Base-by-base conservation (phyloP, 2,329 filamentous ascomycete genomes). In the Tolypocladium guangdongense region DNA sequence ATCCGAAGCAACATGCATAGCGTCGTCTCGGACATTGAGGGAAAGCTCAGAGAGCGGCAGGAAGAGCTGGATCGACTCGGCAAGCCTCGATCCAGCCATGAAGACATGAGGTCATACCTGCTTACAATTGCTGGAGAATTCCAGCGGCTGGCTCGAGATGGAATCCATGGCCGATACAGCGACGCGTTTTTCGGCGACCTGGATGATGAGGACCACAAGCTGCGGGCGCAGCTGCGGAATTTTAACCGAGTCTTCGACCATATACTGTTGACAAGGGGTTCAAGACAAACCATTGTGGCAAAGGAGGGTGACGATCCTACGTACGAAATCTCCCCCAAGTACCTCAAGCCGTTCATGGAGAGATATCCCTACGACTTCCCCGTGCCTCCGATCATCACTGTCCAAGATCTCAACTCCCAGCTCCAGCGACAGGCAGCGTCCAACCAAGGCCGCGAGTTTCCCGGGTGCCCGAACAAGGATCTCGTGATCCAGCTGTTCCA, bases 391-490 rank as follows among this genome's bases (percentile, higher is more conserved):
- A 4, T 22, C 0, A 59, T 68, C 10, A 51, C 54, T 0, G 50
- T 53, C 2, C 20, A 16, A 0, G 51, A 61, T 0, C 55, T 72
- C 7, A 54, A 55, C 1, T 20, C 32, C 0, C 58, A 71, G 8
- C 58, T 76, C 0, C 60, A 71, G 55, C 51, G 41, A 2, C 56
- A 67, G 7, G 70, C 68, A 2, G 64, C 67, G 0, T 57, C 54
- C 0, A 73, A 74, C 36, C 71, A 71, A 52, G 73, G 73, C 1
- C 63, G 54, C 1, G 71, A 74, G 48, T 69, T 75, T 22, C 70
- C 72, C 0, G 71, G 71, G 0, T 63, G 63, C 0, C 60, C 66
- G 0, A 75, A 71, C 39, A 61, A 61, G 16, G 63, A 68, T 0
- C 61, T 76, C 4, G 68, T 63, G 0, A 59, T 72, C 3, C 61